phyloP scores from a whole-genome alignment of 306 rosid species.

The Trichosanthes cucumerina region DNA sequence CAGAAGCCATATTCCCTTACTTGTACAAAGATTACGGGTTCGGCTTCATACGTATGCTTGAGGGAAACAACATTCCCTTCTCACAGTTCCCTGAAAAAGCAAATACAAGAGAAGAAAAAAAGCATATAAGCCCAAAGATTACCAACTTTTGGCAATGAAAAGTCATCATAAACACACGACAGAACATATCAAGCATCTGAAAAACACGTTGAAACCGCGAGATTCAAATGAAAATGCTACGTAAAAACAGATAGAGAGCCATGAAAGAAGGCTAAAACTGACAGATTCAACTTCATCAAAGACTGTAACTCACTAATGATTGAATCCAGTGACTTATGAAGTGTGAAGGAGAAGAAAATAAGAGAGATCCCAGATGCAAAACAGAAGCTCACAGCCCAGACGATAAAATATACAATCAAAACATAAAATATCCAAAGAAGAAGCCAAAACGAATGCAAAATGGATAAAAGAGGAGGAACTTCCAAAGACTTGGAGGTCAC shows the following conservation, averaged over 20 bases:
- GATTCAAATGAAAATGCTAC: neutral
- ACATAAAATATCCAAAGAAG: neutral
- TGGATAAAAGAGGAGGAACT: neutral
- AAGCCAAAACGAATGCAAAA: neutral
- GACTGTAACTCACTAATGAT: neutral
- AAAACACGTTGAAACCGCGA: neutral
- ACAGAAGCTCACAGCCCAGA: neutral
- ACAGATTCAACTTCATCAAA: neutral
- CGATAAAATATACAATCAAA: neutral
- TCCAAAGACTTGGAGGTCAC: neutral
- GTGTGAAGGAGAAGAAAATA: neutral
- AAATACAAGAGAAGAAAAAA: neutral
- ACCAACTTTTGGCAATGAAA: neutral
- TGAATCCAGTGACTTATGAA: neutral
- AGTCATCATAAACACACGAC: neutral
- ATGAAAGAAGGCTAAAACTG: neutral
- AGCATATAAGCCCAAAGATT: neutral
- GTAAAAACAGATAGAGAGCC: neutral
- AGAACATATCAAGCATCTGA: neutral
- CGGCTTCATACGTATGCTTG: neutral
- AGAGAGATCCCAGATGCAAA: neutral
- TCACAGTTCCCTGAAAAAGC: neutral
- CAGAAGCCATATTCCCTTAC: slow-evolving; percentile 28
- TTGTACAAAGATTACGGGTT: neutral
- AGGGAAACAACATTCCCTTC: neutral